These are phyloP conservation scores for Plasmodium malariae DNA, from an alignment of 169 alveolate genomes.

Conservation along the genomic window DNA sequence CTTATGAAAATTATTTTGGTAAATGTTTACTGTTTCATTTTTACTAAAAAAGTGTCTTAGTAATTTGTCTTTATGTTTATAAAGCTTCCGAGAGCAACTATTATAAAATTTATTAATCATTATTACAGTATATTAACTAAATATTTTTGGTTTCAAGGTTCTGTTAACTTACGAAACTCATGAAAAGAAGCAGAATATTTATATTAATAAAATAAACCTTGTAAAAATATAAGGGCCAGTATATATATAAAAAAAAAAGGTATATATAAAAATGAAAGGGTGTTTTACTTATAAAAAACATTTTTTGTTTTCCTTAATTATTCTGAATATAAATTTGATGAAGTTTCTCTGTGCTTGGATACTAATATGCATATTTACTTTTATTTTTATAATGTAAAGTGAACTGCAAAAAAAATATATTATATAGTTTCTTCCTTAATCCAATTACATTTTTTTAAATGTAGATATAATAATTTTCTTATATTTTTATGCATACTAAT, in stretches of 20 bases:
- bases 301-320: background rate
- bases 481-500: background rate
- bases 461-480: constrained; percentile 4
- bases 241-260: background rate
- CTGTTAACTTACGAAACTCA: background rate
- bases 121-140: constrained; percentile 38
- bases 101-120: constrained; percentile 63
- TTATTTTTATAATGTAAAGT: too few species aligned
- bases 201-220: background rate
- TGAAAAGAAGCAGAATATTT: background rate
- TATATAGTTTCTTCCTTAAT: background rate
- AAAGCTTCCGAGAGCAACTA: constrained; percentile 41
- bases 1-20: constrained; percentile 27
- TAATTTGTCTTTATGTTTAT: constrained; percentile 50
- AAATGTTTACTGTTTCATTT: constrained; percentile 42
- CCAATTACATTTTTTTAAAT: constrained; percentile 5
- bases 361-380: too few species aligned
- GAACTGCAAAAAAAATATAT: too few species aligned
- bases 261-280: background rate
- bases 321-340: background rate
- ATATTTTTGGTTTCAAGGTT: background rate
- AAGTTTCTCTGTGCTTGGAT: background rate
- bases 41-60: constrained; percentile 29
- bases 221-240: background rate
- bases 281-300: too few species aligned